A percentile compares a stretch with the other conserved stretches of the same genome.
Conservation (phyloP, 257 asterid genomes). For the Petunia axillaris region DNA sequence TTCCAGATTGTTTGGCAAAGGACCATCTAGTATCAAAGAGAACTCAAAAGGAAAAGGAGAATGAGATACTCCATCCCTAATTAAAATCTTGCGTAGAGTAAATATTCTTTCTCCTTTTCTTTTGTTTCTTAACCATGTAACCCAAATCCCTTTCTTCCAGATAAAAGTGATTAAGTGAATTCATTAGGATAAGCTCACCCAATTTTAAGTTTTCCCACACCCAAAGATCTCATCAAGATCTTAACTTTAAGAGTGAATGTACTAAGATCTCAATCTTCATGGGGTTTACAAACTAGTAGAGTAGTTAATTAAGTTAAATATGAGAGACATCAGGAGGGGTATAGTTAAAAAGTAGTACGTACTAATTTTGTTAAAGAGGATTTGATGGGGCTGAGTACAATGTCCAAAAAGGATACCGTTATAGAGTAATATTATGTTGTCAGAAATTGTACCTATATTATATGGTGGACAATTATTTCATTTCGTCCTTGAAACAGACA, state of each 20-base stretch:
- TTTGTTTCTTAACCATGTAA: not conserved
- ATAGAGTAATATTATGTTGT: not conserved
- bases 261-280: constrained; percentile 14
- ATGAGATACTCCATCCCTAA: too few relatives aligned
- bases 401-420: not conserved
- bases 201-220: not conserved
- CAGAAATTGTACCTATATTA: constrained; percentile 11
- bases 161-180: not conserved
- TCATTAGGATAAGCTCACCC: not conserved
- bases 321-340: not conserved
- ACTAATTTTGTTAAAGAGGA: not conserved
- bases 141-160: not conserved
- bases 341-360: not conserved
- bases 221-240: not conserved
- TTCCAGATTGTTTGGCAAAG: too few relatives aligned
- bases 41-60: too few relatives aligned
- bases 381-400: not conserved
- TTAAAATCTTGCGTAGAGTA: not conserved
- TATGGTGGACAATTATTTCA: not conserved
- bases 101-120: not conserved
- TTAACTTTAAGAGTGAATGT: not conserved
- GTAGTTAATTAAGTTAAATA: not conserved
- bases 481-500: not conserved
- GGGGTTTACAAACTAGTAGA: not conserved
- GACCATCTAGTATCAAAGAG: too few relatives aligned